A percentile compares a stretch with the other conserved stretches of the same genome.
These are phyloP conservation scores for Solanum stenotomum DNA, from an alignment of 257 asterid species.

Conservation along the genomic window DNA sequence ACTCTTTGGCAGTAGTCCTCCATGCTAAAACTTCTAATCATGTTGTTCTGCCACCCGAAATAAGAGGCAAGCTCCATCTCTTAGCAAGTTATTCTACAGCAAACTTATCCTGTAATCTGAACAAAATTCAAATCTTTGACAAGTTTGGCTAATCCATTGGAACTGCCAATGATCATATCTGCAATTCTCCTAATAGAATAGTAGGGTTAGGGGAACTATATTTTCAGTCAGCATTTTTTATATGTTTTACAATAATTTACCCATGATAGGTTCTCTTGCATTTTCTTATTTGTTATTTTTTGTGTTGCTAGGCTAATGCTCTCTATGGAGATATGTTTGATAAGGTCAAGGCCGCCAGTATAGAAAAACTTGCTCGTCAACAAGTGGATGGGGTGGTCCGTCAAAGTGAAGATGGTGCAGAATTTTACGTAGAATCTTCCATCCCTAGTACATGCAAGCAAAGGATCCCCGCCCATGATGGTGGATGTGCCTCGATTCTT, in stretches of 20 bases:
- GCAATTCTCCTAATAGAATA: neutral
- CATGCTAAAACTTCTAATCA: neutral
- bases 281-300: neutral
- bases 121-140: neutral
- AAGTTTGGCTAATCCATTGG: neutral
- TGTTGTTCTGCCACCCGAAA: too few species aligned
- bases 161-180: neutral
- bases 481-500: slow-evolving; percentile 65
- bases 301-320: slow-evolving; percentile 58
- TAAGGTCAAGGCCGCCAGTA: slow-evolving; percentile 46
- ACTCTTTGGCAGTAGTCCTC: neutral
- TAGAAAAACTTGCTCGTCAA: slow-evolving; percentile 65
- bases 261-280: neutral
- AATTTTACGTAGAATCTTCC: slow-evolving; percentile 62
- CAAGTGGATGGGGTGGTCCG: slow-evolving; percentile 94
- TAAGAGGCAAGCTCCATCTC: too few species aligned
- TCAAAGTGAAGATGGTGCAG: slow-evolving; percentile 88
- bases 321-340: slow-evolving; percentile 57
- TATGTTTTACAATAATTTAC: neutral
- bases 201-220: neutral
- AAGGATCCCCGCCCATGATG: slow-evolving; percentile 84
- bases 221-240: neutral
- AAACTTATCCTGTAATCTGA: neutral
- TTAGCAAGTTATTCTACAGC: neutral
- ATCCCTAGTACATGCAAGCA: slow-evolving; percentile 71